Percentiles rank a stretch among this genome's conserved stretches.
phyloP scores from a whole-genome alignment of 257 asterid genomes.

The Misopates orontium region DNA sequence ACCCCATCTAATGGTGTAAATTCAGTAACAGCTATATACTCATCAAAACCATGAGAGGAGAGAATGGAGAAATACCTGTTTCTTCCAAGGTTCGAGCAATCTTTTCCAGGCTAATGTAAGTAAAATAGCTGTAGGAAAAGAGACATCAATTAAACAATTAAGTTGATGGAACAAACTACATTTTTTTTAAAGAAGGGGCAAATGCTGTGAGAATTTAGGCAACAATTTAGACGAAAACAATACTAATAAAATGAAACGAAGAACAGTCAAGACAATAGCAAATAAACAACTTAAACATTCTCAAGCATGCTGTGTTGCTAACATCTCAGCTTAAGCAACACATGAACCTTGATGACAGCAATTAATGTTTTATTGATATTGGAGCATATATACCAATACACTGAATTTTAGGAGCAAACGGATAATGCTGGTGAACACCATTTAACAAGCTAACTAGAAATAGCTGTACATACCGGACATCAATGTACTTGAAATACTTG shows the following conservation, averaged over 20 bases:
- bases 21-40: background rate
- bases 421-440: background rate
- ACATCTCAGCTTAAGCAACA: background rate
- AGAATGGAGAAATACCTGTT: conserved; percentile 41
- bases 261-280: background rate
- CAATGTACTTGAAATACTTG: conserved; percentile 74
- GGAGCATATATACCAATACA: background rate
- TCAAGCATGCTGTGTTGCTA: background rate
- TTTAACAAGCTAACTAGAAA: conserved; percentile 5
- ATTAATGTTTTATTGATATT: background rate
- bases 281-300: background rate
- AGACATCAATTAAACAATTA: conserved; percentile 14
- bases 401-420: conserved; percentile 1
- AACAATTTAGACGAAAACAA: background rate
- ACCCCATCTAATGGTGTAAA: background rate
- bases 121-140: conserved; percentile 59
- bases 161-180: conserved; percentile 1
- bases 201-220: too few relatives aligned
- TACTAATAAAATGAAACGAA: background rate
- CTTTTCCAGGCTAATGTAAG: conserved; percentile 75
- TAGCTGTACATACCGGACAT: conserved; percentile 62
- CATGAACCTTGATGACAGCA: background rate
- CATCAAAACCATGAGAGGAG: conserved; percentile 12
- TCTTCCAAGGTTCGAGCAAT: conserved; percentile 57
- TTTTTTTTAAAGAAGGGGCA: too few relatives aligned